Evolutionary conservation across 1,284 basidiomycete genomes (phyloP), one percentile per base, ranked within the genome.

Genomic region (Schizophyllum amplum): DNA sequence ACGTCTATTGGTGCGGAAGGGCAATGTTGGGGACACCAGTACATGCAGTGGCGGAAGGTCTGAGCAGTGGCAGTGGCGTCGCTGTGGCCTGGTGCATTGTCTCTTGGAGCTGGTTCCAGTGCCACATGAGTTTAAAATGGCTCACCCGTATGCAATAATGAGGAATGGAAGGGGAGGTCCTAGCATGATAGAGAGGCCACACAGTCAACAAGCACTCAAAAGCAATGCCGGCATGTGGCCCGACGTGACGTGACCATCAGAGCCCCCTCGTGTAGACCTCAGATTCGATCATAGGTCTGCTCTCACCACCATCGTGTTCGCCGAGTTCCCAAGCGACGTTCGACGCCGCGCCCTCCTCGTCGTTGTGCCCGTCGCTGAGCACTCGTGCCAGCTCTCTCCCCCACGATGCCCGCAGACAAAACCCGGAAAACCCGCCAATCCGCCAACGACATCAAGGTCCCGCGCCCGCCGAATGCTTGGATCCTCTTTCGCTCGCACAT

Each of bases 391-490:
- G 33, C 33, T 9, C 33, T 17, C 11, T 42, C 33, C 33, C 13
- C 17, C 33, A 42, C 33, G 33, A 42, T 42, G 33, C 33, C 33
- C 33, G 33, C 17, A 9, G 33, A 42, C 33, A 42, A 42, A 17
- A 42, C 33, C 11, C 33, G 33, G 13, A 42, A 42, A 42, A 9
- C 33, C 33, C 33, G 33, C 33, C 33, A 42, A 42, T 42, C 33
- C 33, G 33, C 33, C 33, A 42, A 42, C 33, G 33, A 42, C 33
- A 17, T 42, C 33, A 42, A 93, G 66, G 87, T 93, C 64, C 90
- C 91, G 51, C 82, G 91, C 20, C 92, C 92, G 0, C 85, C 90
- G 1, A 94, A 94, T 68, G 91, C 92, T 26, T 94, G 93, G 71
- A 94, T 94, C 66, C 79, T 94, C 64, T 94, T 92, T 73, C 84